Base-by-base conservation (phyloP, 1,284 basidiomycete genomes). In the Trichosporon faecale region DNA sequence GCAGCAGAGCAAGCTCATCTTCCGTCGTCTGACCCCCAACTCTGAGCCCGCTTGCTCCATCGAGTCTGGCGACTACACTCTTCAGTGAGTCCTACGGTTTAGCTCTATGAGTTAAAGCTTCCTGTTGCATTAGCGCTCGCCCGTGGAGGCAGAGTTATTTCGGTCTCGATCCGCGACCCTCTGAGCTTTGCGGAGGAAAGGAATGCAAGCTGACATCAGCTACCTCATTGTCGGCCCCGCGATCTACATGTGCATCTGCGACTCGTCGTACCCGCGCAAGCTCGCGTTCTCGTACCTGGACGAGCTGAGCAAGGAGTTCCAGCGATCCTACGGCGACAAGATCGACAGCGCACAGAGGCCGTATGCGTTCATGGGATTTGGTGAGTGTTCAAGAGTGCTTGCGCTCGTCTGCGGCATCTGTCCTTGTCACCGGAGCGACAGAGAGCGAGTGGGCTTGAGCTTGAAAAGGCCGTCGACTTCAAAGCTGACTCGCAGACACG, bases 241-340 rank as follows among this genome's bases (percentile, higher is more conserved):
- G 73, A 92, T 97, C 67, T 99, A 95, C 85, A 88, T 99, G 73
- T 92, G 93, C 75, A 95, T 99, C 81, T 90, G 94, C 67, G 96
- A 98, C 85, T 93, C 94, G 82, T 94, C 94, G 6, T 99, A 99
- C 85, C 96, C 96, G 27, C 88, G 97, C 73, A 99, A 98, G 84
- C 89, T 99, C 27, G 95, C 95, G 0, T 99, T 99, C 84, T 94
- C 93, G 16, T 99, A 95, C 84, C 89, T 99, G 64, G 95, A 98
- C 77, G 96, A 99, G 84, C 87, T 99, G 40, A 92, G 93, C 33
- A 98, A 97, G 80, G 96, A 99, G 84, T 99, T 99, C 79, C 87
- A 90, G 60, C 88, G 88, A 66, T 91, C 91, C n/a, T 95, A 95
- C 81, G 93, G 92, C n/a, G 86, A 90, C 14, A 95, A 94, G 83